phyloP scores from a whole-genome alignment of 106 monocot genomes.

The Iris macrosiphon region DNA sequence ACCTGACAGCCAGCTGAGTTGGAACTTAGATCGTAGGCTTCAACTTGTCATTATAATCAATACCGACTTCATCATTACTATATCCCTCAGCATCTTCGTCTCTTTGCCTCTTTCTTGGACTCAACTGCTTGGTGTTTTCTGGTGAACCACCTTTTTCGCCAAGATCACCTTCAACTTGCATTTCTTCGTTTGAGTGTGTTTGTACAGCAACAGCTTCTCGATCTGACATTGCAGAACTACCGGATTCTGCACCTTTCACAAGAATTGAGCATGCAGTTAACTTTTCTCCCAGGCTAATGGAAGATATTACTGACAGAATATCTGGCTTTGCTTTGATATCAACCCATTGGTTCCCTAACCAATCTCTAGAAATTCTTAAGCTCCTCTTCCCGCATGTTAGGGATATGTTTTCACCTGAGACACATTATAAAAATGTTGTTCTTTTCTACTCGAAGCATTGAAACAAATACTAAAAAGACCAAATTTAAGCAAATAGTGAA shows the following conservation, averaged over 20 bases:
- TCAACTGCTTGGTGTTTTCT: neutral
- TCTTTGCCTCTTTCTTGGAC: constrained; percentile 8
- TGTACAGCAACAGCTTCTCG: constrained; percentile 1
- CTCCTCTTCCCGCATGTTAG: constrained; percentile 34
- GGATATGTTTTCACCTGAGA: constrained; percentile 67
- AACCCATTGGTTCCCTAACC: constrained; percentile 62
- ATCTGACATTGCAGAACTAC: constrained; percentile 11
- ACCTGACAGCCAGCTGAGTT: no score
- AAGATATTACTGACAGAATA: constrained; percentile 34
- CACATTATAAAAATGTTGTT: neutral
- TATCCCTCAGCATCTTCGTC: constrained; percentile 5
- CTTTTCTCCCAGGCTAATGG: constrained; percentile 24
- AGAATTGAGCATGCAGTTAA: constrained; percentile 13
- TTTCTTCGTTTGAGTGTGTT: constrained; percentile 8
- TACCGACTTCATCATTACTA: neutral
- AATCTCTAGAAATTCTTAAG: constrained; percentile 71
- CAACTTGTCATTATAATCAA: no score
- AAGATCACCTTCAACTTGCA: constrained; percentile 4
- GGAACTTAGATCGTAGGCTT: no score
- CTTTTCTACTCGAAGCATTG: no score
- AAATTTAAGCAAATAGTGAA: no score
- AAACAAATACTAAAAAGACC: no score
- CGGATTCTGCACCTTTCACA: constrained; percentile 23
- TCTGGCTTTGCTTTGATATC: constrained; percentile 53
- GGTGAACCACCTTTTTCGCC: neutral